Evolutionary conservation across 805 yeast genomes (phyloP).

Genomic region (Myxozyma udenii): DNA sequence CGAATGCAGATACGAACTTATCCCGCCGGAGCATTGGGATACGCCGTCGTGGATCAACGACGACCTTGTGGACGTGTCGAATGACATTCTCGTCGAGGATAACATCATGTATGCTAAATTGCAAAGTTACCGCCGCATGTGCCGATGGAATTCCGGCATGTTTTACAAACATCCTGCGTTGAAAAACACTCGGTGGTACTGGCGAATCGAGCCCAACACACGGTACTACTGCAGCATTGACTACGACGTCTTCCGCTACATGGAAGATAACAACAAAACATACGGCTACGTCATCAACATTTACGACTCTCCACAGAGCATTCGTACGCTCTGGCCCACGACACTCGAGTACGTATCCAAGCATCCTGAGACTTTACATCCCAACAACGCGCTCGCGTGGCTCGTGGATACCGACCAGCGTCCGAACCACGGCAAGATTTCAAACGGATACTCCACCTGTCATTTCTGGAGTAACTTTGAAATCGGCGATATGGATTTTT

Average conservation of each 20-base stretch:
- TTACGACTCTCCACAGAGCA: constrained; percentile 66
- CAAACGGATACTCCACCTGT: constrained; percentile 61
- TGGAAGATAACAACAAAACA: constrained; percentile 57
- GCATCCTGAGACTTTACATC: constrained; percentile 58
- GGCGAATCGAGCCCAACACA: constrained; percentile 80
- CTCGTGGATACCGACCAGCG: constrained; percentile 55
- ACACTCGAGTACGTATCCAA: constrained; percentile 57
- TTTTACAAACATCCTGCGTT: constrained; percentile 65
- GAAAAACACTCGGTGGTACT: constrained; percentile 62
- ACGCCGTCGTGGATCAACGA: constrained; percentile 57
- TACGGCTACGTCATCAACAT: constrained; percentile 72
- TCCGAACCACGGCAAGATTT: constrained; percentile 50
- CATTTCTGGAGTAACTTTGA: constrained; percentile 93
- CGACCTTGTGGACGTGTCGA: constrained; percentile 43
- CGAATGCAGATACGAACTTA: constrained; percentile 44
- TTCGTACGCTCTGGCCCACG: constrained; percentile 64
- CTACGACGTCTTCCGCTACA: constrained; percentile 53
- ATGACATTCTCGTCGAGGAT: constrained; percentile 40
- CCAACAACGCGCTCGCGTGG: constrained; percentile 62
- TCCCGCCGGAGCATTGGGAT: constrained; percentile 52
- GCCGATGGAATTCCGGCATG: constrained; percentile 67
- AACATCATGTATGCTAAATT: constrained; percentile 60
- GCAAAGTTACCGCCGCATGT: constrained; percentile 76
- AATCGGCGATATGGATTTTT: constrained; percentile 79
- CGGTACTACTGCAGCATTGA: constrained; percentile 64